Percentiles rank a stretch among this genome's conserved stretches.
These are phyloP conservation scores for Teunomyces cretensis DNA, from an alignment of 805 yeast genomes.

Conservation along the genomic window DNA sequence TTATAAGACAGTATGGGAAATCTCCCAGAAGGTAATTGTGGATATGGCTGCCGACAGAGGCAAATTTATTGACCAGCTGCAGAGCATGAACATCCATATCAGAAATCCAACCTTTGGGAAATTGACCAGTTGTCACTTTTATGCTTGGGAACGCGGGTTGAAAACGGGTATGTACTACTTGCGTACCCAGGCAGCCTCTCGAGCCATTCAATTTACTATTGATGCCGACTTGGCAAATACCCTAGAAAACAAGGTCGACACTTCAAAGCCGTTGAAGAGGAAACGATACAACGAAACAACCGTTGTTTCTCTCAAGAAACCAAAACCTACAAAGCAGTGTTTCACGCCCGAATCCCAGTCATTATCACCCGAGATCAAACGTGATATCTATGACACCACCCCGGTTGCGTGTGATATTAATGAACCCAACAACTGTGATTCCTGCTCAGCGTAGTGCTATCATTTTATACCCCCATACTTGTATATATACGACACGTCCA, in stretches of 20 bases:
- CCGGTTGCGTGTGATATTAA: conserved; percentile 32
- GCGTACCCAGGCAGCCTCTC: conserved; percentile 77
- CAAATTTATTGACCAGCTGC: conserved; percentile 59
- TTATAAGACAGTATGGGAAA: conserved; percentile 97
- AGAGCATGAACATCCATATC: conserved; percentile 44
- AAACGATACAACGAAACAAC: conserved; percentile 18
- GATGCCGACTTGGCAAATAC: conserved; percentile 32
- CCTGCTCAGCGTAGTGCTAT: conserved; percentile 21
- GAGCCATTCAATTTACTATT: conserved; percentile 84
- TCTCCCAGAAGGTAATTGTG: conserved; percentile 79
- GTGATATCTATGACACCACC: conserved; percentile 35
- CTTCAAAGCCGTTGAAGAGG: conserved; percentile 16
- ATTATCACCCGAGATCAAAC: conserved; percentile 11
- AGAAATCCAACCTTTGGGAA: conserved; percentile 37
- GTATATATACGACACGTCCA: not conserved
- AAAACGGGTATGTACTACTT: conserved; percentile 42
- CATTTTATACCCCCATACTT: not conserved
- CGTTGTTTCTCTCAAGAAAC: conserved; percentile 5
- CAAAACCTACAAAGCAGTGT: conserved; percentile 6
- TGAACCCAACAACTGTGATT: conserved; percentile 20
- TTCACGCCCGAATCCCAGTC: conserved; percentile 8
- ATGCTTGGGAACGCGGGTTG: conserved; percentile 38
- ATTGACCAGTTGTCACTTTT: conserved; percentile 45
- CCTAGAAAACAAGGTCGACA: not conserved
- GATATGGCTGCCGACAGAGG: conserved; percentile 85